A percentile compares a stretch with the other conserved stretches of the same genome.
phyloP scores from a whole-genome alignment of 169 alveolate genomes.

The Haemoproteus tartakovskyi region DNA sequence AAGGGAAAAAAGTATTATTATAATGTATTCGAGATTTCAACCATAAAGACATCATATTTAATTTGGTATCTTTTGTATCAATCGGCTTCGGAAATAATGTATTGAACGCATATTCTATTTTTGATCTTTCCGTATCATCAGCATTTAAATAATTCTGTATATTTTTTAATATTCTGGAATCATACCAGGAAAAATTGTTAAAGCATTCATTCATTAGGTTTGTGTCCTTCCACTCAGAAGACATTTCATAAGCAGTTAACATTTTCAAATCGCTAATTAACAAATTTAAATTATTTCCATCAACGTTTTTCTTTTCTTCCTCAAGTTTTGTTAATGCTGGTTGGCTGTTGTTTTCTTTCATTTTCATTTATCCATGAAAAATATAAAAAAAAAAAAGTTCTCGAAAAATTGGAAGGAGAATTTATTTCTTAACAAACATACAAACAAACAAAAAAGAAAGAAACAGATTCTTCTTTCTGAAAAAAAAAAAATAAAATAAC shows the following conservation, averaged over 20 bases:
- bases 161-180: slow-evolving; percentile 61
- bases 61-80: slow-evolving; percentile 64
- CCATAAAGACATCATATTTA: slow-evolving; percentile 71
- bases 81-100: slow-evolving; percentile 71
- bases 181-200: slow-evolving; percentile 70
- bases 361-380: slow-evolving; percentile 5
- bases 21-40: slow-evolving; percentile 70
- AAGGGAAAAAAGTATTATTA: slow-evolving; percentile 43
- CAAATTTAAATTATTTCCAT: slow-evolving; percentile 47
- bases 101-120: slow-evolving; percentile 71
- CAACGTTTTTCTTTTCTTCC: slow-evolving; percentile 26
- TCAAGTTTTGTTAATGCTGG: slow-evolving; percentile 22
- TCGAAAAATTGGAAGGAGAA: no score
- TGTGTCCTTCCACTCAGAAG: slow-evolving; percentile 74
- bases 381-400: no score
- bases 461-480: no score
- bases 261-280: slow-evolving; percentile 68
- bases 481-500: no score
- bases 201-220: slow-evolving; percentile 68
- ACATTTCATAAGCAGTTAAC: slow-evolving; percentile 69
- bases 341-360: background rate
- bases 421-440: no score
- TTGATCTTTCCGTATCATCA: slow-evolving; percentile 64
- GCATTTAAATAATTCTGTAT: slow-evolving; percentile 66
- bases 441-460: no score